Conservation (phyloP, 257 asterid genomes). For the Cruciata laevipes region DNA sequence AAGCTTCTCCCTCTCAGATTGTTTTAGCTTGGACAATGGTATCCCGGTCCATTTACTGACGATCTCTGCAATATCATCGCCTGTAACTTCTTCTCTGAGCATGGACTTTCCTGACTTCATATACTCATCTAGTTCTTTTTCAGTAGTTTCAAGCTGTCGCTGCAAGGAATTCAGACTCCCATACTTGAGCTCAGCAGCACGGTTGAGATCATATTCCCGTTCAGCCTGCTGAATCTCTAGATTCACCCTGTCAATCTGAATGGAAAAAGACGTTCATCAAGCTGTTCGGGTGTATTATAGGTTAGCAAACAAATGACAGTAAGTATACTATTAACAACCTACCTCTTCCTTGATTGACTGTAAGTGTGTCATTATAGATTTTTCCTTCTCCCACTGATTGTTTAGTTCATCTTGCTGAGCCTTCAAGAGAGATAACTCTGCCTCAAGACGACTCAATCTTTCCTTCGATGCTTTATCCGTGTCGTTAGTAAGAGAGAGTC, state of each 20-base stretch:
- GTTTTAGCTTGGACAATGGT: conserved; percentile 80
- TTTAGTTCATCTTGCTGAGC: conserved; percentile 71
- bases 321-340: conserved; percentile 14
- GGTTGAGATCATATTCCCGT: conserved; percentile 90
- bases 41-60: conserved; percentile 99
- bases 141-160: conserved; percentile 82
- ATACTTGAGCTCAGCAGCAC: conserved; percentile 92
- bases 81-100: conserved; percentile 91
- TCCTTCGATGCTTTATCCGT: conserved; percentile 87
- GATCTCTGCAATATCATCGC: conserved; percentile 77
- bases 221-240: conserved; percentile 97
- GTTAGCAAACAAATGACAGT: background rate
- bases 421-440: conserved; percentile 70
- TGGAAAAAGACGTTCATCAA: conserved; percentile 1
- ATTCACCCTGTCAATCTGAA: conserved; percentile 87
- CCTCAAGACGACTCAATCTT: conserved; percentile 75
- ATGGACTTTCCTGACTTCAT: conserved; percentile 83
- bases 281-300: background rate
- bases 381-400: conserved; percentile 95
- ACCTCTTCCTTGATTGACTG: conserved; percentile 95
- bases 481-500: conserved; percentile 80
- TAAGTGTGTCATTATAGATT: conserved; percentile 70
- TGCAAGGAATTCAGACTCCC: conserved; percentile 83
- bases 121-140: conserved; percentile 68
- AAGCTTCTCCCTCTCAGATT: conserved; percentile 81